A percentile compares a stretch with the other conserved stretches of the same genome.
Evolutionary conservation across 2,329 filamentous ascomycete species (phyloP).

Genomic region (Aspergillus alliaceus): DNA sequence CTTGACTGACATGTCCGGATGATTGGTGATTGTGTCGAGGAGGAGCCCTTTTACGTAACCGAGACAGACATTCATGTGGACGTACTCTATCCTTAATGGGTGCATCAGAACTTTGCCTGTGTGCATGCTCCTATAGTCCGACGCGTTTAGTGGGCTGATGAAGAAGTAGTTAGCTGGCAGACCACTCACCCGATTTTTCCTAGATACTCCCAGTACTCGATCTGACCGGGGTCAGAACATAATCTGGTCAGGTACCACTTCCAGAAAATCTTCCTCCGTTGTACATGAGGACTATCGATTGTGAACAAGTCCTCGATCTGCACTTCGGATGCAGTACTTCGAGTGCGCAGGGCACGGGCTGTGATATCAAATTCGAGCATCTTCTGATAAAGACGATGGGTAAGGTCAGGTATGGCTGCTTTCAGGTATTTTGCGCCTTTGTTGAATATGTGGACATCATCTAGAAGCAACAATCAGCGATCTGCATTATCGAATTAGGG

Average conservation of each 20-base stretch:
- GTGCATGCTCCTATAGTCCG: slow-evolving; percentile 10
- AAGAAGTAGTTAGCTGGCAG: background rate
- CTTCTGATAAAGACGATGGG: slow-evolving; percentile 12
- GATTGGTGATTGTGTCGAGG: slow-evolving; percentile 8
- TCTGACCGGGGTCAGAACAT: slow-evolving; percentile 8
- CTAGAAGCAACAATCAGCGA: background rate
- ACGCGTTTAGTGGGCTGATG: background rate
- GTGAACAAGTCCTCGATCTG: slow-evolving; percentile 10
- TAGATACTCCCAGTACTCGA: slow-evolving; percentile 12
- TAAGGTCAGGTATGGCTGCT: slow-evolving; percentile 7
- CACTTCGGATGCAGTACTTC: slow-evolving; percentile 7
- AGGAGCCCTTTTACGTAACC: slow-evolving; percentile 8
- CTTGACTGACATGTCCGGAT: slow-evolving; percentile 8
- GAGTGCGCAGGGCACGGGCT: slow-evolving; percentile 10
- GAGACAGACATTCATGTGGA: slow-evolving; percentile 14
- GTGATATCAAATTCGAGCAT: slow-evolving; percentile 15
- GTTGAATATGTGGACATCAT: slow-evolving; percentile 10
- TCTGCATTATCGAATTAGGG: background rate
- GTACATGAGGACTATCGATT: slow-evolving; percentile 12
- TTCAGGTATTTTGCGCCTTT: slow-evolving; percentile 10
- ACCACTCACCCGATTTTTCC: slow-evolving; percentile 14
- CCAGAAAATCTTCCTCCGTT: slow-evolving; percentile 15
- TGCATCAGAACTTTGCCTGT: slow-evolving; percentile 11
- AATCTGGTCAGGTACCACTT: slow-evolving; percentile 16
- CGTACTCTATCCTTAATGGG: slow-evolving; percentile 12